phyloP scores from a whole-genome alignment of 23 red algal genomes.

The Chondrus crispus region DNA sequence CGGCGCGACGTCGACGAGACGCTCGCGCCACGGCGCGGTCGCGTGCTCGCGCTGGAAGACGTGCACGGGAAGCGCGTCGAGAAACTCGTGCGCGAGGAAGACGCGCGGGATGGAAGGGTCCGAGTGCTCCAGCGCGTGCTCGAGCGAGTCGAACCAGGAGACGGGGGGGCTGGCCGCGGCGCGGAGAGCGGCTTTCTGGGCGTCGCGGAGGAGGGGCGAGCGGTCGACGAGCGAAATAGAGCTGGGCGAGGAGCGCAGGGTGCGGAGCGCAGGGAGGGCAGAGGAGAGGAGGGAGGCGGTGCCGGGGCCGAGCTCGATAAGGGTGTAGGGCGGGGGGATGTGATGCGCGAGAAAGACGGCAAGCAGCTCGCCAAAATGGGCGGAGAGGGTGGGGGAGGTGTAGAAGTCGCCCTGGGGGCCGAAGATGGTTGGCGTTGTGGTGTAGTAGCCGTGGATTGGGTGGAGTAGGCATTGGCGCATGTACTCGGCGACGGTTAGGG shows the following conservation, averaged over 20 bases:
- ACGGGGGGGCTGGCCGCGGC: neutral
- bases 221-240: slow-evolving; percentile 74
- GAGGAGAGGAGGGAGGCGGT: slow-evolving; percentile 50
- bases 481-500: slow-evolving; percentile 85
- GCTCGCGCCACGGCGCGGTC: slow-evolving; percentile 57
- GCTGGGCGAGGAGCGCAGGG: neutral
- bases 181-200: slow-evolving; percentile 48
- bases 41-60: slow-evolving; percentile 41
- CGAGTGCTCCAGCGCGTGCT: neutral
- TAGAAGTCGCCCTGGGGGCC: slow-evolving; percentile 85
- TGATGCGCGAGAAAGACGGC: slow-evolving; percentile 67
- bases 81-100: slow-evolving; percentile 91
- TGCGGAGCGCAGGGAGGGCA: slow-evolving; percentile 28
- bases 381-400: slow-evolving; percentile 82
- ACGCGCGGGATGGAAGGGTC: neutral
- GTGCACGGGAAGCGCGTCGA: slow-evolving; percentile 97
- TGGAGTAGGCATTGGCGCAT: slow-evolving; percentile 88
- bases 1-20: slow-evolving; percentile 53
- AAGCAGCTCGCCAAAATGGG: slow-evolving; percentile 83
- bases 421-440: slow-evolving; percentile 29
- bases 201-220: slow-evolving; percentile 22
- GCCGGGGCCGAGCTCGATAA: slow-evolving; percentile 92
- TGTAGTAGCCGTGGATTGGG: slow-evolving; percentile 89
- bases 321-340: slow-evolving; percentile 1
- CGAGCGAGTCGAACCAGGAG: slow-evolving; percentile 21